A percentile compares a stretch with the other conserved stretches of the same genome.
Conservation (phyloP, 2,329 filamentous ascomycete species). For the Emergomyces orientalis region DNA sequence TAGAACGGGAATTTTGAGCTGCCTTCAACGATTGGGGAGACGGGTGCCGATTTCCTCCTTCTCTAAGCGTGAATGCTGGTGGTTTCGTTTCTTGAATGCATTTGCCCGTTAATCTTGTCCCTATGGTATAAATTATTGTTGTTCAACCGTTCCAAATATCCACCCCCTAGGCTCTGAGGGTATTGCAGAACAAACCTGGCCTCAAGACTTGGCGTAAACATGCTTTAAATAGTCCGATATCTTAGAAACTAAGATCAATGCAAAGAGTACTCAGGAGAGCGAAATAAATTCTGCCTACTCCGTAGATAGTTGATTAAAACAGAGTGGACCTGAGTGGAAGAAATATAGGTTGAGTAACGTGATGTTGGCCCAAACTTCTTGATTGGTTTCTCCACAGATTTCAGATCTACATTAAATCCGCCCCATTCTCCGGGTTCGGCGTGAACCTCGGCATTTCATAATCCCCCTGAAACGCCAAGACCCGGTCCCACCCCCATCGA, state of each 20-base stretch:
- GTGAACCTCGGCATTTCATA: neutral
- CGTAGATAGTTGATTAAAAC: neutral
- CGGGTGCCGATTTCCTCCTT: neutral
- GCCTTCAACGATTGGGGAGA: neutral
- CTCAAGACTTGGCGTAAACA: too few species aligned
- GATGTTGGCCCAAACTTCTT: too few species aligned
- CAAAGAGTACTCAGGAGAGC: too few species aligned
- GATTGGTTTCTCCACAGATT: too few species aligned
- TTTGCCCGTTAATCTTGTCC: neutral
- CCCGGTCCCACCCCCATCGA: neutral
- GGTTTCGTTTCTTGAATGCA: neutral
- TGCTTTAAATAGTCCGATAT: too few species aligned
- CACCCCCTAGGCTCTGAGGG: neutral
- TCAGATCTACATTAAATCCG: too few species aligned
- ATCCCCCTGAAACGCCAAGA: constrained; percentile 4
- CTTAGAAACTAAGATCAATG: too few species aligned
- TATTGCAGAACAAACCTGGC: too few species aligned
- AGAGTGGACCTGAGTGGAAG: neutral
- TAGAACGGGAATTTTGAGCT: neutral
- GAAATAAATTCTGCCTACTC: too few species aligned
- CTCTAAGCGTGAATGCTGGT: neutral
- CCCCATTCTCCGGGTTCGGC: too few species aligned
- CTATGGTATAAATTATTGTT: neutral
- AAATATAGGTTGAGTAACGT: too few species aligned
- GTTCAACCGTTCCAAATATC: neutral